Percentiles rank a stretch among this genome's conserved stretches.
These are phyloP conservation scores for Monilinia polystroma DNA, from an alignment of 2,329 filamentous ascomycete genomes.

Conservation along the genomic window DNA sequence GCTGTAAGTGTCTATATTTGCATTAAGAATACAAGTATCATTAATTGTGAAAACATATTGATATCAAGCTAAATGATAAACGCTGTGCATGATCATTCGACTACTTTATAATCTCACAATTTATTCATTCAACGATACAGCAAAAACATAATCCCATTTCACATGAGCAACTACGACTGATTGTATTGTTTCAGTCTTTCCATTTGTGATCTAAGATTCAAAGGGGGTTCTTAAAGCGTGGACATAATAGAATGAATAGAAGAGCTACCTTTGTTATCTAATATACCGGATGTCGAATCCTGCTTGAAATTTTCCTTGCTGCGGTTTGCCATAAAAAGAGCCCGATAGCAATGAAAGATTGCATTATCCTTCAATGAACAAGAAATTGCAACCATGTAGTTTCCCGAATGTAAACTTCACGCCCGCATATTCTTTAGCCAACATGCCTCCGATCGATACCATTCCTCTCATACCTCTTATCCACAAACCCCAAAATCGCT, in stretches of 20 bases:
- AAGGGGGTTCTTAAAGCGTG: background rate
- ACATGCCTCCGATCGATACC: background rate
- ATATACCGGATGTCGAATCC: background rate
- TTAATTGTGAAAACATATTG: no score
- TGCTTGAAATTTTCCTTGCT: background rate
- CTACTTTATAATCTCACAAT: no score
- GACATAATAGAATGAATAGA: background rate
- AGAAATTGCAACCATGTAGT: background rate
- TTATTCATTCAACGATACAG: no score
- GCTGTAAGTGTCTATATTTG: no score
- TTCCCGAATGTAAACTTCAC: background rate
- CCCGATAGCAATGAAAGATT: background rate
- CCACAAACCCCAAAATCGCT: slow-evolving; percentile 13
- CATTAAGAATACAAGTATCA: no score
- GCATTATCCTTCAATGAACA: background rate
- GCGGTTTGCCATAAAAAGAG: background rate
- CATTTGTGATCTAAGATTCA: background rate
- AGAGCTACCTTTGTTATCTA: background rate
- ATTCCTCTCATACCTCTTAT: background rate
- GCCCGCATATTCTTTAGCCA: background rate
- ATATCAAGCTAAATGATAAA: no score
- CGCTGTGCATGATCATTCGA: no score
- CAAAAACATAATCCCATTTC: background rate
- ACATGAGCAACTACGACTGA: background rate
- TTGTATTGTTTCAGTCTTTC: background rate